Conservation (phyloP, 352 stramenopile genomes). For the Phytophthora pluvialis region DNA sequence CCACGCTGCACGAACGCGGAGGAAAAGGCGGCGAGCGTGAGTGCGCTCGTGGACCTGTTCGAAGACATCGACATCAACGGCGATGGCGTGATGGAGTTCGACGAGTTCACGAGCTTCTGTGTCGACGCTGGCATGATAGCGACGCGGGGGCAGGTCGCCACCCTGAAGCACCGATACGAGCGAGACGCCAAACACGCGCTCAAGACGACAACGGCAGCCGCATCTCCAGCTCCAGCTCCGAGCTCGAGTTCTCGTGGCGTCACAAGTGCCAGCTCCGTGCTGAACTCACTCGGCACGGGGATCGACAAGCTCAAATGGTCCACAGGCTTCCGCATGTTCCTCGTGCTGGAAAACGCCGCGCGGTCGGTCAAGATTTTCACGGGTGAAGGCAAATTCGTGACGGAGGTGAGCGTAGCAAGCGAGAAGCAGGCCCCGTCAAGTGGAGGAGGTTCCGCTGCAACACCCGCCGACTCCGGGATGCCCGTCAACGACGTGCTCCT, state of each 20-base stretch:
- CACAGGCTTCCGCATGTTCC: constrained; percentile 57
- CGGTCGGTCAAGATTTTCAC: constrained; percentile 79
- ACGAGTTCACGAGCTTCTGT: constrained; percentile 89
- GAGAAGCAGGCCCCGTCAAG: constrained; percentile 29
- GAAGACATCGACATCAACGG: constrained; percentile 91
- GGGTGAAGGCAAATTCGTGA: constrained; percentile 53
- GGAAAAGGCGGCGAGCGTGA: constrained; percentile 62
- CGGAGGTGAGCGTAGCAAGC: constrained; percentile 42
- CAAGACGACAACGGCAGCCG: constrained; percentile 43
- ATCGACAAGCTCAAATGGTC: constrained; percentile 83
- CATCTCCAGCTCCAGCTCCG: neutral
- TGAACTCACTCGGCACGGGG: constrained; percentile 45
- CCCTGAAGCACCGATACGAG: constrained; percentile 79
- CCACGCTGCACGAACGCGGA: constrained; percentile 46
- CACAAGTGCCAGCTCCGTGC: constrained; percentile 12
- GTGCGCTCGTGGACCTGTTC: constrained; percentile 78
- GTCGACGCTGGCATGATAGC: constrained; percentile 87
- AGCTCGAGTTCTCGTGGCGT: neutral
- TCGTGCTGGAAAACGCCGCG: constrained; percentile 71
- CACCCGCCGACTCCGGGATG: neutral
- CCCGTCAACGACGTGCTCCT: constrained; percentile 29
- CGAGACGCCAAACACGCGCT: constrained; percentile 59
- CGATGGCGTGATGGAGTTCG: constrained; percentile 85
- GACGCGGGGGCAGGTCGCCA: constrained; percentile 47
- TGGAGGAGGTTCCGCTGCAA: neutral